A percentile compares a stretch with the other conserved stretches of the same genome.
phyloP scores from a whole-genome alignment of 108 stramenopile genomes.

The Fistulifera solaris region DNA sequence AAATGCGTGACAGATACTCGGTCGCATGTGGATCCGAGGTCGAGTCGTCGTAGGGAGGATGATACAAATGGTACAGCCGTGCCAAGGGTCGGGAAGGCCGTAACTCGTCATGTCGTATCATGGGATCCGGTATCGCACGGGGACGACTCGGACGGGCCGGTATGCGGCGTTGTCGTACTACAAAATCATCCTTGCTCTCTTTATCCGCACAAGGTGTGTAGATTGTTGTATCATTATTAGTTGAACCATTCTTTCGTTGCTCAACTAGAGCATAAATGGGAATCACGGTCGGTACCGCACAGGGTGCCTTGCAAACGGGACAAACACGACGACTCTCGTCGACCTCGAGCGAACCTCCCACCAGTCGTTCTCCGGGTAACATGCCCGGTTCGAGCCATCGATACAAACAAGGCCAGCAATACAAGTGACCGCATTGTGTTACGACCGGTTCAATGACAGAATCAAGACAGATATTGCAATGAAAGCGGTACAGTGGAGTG shows the following conservation, averaged over 20 bases:
- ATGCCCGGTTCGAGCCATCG: slow-evolving; percentile 65
- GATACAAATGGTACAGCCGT: too few species aligned
- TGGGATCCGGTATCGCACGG: too few species aligned
- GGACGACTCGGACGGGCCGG: too few species aligned
- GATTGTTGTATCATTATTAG: too few species aligned
- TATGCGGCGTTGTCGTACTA: not conserved
- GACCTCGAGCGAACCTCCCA: slow-evolving; percentile 6
- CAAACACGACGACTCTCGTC: slow-evolving; percentile 45
- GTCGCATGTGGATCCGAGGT: slow-evolving; percentile 21
- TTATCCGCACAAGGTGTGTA: too few species aligned
- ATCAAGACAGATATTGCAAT: slow-evolving; percentile 86
- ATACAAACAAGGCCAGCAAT: slow-evolving; percentile 88
- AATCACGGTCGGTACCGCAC: slow-evolving; percentile 56
- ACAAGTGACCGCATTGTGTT: slow-evolving; percentile 83
- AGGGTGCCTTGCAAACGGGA: slow-evolving; percentile 75
- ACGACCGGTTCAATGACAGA: slow-evolving; percentile 73
- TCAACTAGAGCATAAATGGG: slow-evolving; percentile 48
- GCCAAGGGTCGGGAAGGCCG: too few species aligned
- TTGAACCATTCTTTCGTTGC: too few species aligned
- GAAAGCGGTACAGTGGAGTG: slow-evolving; percentile 41
- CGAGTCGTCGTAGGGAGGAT: not conserved
- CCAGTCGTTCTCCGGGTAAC: slow-evolving; percentile 32
- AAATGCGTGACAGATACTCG: slow-evolving; percentile 54
- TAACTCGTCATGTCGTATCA: too few species aligned
- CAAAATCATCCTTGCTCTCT: too few species aligned